Evolutionary conservation across 257 asterid genomes (phyloP).

Genomic region (Lithospermum erythrorhizon): DNA sequence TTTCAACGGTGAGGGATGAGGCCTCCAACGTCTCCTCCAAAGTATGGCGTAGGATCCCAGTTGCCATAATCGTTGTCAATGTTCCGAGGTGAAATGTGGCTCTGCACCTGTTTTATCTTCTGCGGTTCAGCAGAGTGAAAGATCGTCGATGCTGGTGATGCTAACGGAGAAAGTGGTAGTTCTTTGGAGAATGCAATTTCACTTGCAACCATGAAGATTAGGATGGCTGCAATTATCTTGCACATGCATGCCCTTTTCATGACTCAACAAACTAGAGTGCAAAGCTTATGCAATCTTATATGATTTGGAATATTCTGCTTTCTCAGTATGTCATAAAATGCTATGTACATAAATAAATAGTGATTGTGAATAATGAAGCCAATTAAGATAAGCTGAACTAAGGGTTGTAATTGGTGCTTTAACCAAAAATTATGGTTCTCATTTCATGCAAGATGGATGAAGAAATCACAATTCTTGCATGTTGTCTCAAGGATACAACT

Average conservation of each 20-base stretch:
- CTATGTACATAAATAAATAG: neutral
- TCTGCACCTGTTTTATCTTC: neutral
- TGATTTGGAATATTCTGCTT: neutral
- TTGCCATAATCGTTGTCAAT: conserved; percentile 17
- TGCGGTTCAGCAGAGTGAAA: neutral
- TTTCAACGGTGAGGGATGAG: conserved; percentile 25
- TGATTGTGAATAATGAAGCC: no score
- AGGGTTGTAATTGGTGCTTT: no score
- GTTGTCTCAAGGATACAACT: conserved; percentile 10
- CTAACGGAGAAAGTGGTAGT: conserved; percentile 3
- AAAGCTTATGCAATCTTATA: conserved; percentile 6
- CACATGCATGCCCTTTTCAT: conserved; percentile 5
- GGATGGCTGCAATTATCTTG: conserved; percentile 4
- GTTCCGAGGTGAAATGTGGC: neutral
- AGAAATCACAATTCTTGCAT: conserved; percentile 26
- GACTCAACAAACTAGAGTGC: conserved; percentile 11
- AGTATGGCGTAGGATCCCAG: conserved; percentile 26
- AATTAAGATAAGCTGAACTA: neutral
- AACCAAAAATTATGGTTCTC: no score
- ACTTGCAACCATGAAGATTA: neutral
- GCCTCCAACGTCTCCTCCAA: conserved; percentile 16
- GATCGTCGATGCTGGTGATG: neutral
- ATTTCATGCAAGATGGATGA: conserved; percentile 12
- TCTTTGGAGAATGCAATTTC: conserved; percentile 6
- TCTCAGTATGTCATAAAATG: neutral